These are phyloP conservation scores for Ascochyta lentis DNA, from an alignment of 2,329 filamentous ascomycete genomes.

Conservation along the genomic window DNA sequence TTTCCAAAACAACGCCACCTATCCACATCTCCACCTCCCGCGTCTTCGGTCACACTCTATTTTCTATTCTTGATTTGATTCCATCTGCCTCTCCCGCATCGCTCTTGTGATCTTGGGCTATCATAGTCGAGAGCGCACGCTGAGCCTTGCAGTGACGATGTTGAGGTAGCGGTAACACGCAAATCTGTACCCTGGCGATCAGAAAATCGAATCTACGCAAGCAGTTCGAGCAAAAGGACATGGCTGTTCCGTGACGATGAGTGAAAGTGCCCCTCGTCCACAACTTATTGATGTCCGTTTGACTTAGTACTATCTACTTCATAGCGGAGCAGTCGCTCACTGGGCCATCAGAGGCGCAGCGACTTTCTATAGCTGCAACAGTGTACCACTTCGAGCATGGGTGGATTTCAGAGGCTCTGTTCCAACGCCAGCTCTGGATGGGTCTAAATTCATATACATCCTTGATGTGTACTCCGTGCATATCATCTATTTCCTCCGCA, in stretches of 20 bases:
- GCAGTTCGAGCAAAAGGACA: too few relatives aligned
- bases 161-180: not conserved
- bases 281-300: not conserved
- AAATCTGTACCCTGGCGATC: too few relatives aligned
- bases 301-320: not conserved
- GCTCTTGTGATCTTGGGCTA: not conserved
- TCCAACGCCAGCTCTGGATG: too few relatives aligned
- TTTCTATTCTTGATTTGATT: not conserved
- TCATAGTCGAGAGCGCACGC: not conserved
- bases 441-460: too few relatives aligned
- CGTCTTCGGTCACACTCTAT: not conserved
- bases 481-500: too few relatives aligned
- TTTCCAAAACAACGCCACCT: slow-evolving; percentile 19
- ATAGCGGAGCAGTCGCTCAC: not conserved
- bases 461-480: too few relatives aligned
- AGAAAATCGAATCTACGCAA: too few relatives aligned
- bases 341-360: not conserved
- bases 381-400: not conserved
- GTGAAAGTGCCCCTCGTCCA: too few relatives aligned
- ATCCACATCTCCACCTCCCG: not conserved
- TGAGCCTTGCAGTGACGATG: not conserved
- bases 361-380: not conserved
- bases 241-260: too few relatives aligned
- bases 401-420: not conserved
- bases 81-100: not conserved